Conservation (phyloP, 805 yeast genomes). For the Isabelozyma pseudorhagii region DNA sequence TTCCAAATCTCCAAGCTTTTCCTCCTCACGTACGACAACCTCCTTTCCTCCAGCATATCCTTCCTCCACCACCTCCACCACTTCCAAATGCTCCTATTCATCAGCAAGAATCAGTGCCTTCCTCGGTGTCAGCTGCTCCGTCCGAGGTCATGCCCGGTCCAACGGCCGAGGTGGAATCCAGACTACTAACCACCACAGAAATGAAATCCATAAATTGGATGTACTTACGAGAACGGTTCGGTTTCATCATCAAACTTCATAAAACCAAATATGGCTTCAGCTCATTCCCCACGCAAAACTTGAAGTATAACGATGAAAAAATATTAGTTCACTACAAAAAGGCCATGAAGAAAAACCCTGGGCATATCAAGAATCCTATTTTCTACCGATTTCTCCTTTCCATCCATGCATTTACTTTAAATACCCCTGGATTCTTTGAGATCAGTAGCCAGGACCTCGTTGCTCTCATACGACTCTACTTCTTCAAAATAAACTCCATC, state of each 20-base stretch:
- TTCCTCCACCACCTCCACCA: not conserved
- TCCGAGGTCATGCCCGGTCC: not conserved
- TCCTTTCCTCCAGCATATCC: not conserved
- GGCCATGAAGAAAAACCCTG: not conserved
- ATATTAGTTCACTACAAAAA: not conserved
- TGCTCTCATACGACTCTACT: constrained; percentile 33
- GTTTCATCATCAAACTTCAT: not conserved
- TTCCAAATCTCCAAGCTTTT: not conserved
- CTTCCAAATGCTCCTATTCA: not conserved
- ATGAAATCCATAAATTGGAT: not conserved
- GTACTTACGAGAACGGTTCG: constrained; percentile 3
- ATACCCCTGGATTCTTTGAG: constrained; percentile 11
- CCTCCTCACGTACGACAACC: not conserved
- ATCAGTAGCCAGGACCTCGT: constrained; percentile 2
- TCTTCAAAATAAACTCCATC: constrained; percentile 35
- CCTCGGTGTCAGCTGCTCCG: not conserved
- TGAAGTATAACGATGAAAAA: not conserved
- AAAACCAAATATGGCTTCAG: not conserved
- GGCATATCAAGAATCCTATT: not conserved
- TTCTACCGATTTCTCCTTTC: constrained; percentile 22
- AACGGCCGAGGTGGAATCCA: not conserved
- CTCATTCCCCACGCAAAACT: not conserved
- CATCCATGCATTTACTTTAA: constrained; percentile 37
- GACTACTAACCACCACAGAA: not conserved
- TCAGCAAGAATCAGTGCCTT: not conserved